Base-by-base conservation (phyloP, 2,329 filamentous ascomycete species). In the Colletotrichum sp. region DNA sequence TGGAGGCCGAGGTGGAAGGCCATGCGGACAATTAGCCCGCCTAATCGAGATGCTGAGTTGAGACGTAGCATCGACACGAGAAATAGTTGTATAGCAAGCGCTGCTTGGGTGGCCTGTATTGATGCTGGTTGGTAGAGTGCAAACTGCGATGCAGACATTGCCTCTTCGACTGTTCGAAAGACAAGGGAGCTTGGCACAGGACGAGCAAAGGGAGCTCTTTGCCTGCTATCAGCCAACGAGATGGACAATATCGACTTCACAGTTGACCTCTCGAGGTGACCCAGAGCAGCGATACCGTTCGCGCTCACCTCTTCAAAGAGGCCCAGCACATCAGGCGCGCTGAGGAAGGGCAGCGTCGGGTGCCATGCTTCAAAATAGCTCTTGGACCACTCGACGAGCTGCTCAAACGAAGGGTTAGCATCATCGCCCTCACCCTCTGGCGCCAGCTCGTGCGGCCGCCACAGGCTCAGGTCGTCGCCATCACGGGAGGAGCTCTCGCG, bases 311-410 rank as follows among this genome's bases (percentile, higher is more conserved):
- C 81, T 75, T 91, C 88, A 62, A 91, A 85, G 2, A 84, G 80
- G 18, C 84, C 82, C 4, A 92, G 82, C 4, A 91, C 82, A 6
- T 86, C 85, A 2, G 90, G 89, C 1, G 88, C 90, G 77, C 91
- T 88, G 7, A 92, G 83, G 70, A 90, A 92, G 0, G 90, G 90
- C 57, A 91, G 88, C 4, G 89, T 85, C 1, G 89, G 87, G 77
- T 92, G 90, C 90, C 90, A 92, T 18, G 88, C 86, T 28, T 90
- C 86, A 75, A 92, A 92, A 77, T 91, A 92, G 63, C 85, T 88
- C 65, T 84, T 84, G 8, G 88, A 89, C 87, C 88, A 90, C 5
- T 83, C 80, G 2, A 90, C 83, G 18, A 91, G 82, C 22, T 89
- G 83, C 10, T 90, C 88, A 75, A 91, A 91, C 0, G 80, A 79